Percentiles rank a stretch among this genome's conserved stretches.
Evolutionary conservation across 2,329 filamentous ascomycete species (phyloP).

Genomic region (Colletotrichum sp.): DNA sequence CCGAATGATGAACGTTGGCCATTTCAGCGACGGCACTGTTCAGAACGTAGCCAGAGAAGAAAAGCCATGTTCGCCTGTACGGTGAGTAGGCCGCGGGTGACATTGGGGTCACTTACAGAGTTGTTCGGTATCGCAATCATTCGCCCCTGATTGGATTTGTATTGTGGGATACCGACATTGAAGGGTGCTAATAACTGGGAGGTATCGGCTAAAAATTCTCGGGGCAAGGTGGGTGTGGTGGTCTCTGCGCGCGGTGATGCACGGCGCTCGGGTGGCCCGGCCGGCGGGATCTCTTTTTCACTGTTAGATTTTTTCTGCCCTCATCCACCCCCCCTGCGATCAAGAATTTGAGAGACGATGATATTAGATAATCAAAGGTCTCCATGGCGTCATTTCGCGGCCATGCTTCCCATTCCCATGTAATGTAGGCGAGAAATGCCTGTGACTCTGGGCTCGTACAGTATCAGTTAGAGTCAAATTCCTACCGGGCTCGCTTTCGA

Average conservation of each 20-base stretch:
- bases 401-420: background rate
- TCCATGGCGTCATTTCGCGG: background rate
- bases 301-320: background rate
- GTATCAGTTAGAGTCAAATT: background rate
- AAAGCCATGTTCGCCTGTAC: background rate
- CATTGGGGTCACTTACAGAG: background rate
- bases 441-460: background rate
- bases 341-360: background rate
- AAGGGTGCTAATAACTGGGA: background rate
- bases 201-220: background rate
- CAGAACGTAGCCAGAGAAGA: background rate
- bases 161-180: slow-evolving; percentile 9
- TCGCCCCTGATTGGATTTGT: background rate
- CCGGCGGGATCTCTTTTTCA: background rate
- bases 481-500: background rate
- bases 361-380: background rate
- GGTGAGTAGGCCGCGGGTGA: background rate
- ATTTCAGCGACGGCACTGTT: background rate
- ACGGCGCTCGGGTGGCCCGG: background rate
- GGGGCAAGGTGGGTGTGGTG: background rate
- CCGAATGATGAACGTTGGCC: background rate
- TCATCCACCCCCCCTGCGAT: background rate
- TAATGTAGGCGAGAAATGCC: background rate
- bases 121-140: slow-evolving; percentile 3
- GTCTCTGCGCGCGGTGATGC: background rate